Base-by-base conservation (phyloP, 192 early-diverging fungal genomes). In the Cetraspora pellucida region DNA sequence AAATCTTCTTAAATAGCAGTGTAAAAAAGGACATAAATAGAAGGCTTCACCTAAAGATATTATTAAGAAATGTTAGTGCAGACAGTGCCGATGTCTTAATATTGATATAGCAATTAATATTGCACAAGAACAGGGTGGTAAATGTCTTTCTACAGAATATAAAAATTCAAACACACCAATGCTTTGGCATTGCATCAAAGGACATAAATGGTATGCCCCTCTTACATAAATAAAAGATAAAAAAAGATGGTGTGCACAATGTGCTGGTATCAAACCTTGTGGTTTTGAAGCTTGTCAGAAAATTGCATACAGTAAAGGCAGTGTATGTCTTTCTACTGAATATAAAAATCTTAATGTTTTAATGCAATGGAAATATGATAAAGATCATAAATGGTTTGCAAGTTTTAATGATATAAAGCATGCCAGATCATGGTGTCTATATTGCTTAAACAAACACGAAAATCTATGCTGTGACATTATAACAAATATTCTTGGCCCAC, bases 401-500 rank as follows among this genome's bases (percentile, higher is more conserved):
- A 65, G 63, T 31, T 65, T 65, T 65, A 65, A 65, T 65, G 1
- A 16, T 65, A 65, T 27, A 27, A 65, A 65, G 30, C 23, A 65
- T 65, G 11, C 27, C 28, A 65, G 28, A 65, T 25, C 30, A 2
- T 27, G 30, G 13, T 64, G 28, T n/a, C 2, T 13, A 64, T 2
- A 64, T 64, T 64, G 63, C 21, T 65, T 65, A 65, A 65, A 65
- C 28, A 45, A 68, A 21, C 43, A 68, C 43, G 45, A 68, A 68
- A 47, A 68, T 44, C 19, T 68, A 45, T 49, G 45, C 19, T 9
- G 1, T 6, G 0, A 68, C 45, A n/a, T 47, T n/a, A 68, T 68
- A 68, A 68, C 66, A n/a, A 68, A 68, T 31, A 68, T 68, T 68
- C 43, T 68, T 68, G 66, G 19, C n/a, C 16, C 66, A 68, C 45